Base-by-base conservation (phyloP, 179 eudicot genomes). In the Silene noctiflora region DNA sequence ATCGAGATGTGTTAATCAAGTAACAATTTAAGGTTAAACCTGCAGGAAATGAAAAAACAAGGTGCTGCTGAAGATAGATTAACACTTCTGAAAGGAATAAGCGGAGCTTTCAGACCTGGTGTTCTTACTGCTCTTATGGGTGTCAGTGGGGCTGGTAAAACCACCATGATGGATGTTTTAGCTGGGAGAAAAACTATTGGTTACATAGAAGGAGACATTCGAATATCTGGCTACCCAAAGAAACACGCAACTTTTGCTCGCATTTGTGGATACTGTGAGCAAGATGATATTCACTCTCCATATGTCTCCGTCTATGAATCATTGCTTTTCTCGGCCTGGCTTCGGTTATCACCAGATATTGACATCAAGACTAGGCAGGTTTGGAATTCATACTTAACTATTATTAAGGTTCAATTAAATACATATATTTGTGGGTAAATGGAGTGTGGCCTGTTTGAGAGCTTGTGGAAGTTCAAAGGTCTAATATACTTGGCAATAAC, bases 21-120 rank as follows among this genome's bases (percentile, higher is more conserved):
- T 29, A 0, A 33, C 14, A 10, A 67, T 16, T 6, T 35, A 24
- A 44, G 24, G 60, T 63, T 39, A 3, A 12, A 20, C n/a, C 12
- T 24, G 46, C 53, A 82, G 85, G 84, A 79, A 69, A 84, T 81
- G 84, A 81, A 81, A 44, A 73, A 7, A 7, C 82, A 77, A 76
- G 86, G 86, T 62, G 73, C 60, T 39, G 64, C 22, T 21, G 81
- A 69, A 27, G 84, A 84, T 51, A 67, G 73, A 24, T 67, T 84
- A 27, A 72, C 69, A 59, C 82, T 84, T 16, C 63, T 84, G 53
- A 74, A 77, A 39, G 80, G 82, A 66, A 79, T 84, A 2, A 81
- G 80, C 63, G 86, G 86, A 58, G 82, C 84, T 44, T 84, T 81
- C 66, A 78, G 84, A 77, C 86, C 86, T 9, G 84, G 86, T 53